Evolutionary conservation across 441 rosid genomes (phyloP), one percentile per base, ranked within the genome.

Genomic region (Populus hybrid): DNA sequence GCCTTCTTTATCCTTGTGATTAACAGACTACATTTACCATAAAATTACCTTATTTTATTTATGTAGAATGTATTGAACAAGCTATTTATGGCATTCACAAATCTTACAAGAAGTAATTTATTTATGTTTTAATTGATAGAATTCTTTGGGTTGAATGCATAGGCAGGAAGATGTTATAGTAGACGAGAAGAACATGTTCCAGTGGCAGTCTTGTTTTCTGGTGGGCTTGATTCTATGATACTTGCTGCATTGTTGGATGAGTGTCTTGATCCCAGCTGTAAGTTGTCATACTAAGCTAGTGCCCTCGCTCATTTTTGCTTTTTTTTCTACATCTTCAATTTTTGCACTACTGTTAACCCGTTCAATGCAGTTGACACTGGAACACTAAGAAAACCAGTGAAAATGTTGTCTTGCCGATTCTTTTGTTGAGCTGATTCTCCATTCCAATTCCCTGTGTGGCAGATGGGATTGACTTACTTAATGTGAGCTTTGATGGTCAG

Each of bases 221-320:
- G 99, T 67, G 99, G 99, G 78, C 80, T 93, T 75, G 99, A 95
- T 85, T 95, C 98, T 36, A 95, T 91, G 98, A 91, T 95, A 81
- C 90, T 95, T 68, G 94, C 98, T 63, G 97, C 95, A 46, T 79
- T 95, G 26, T 85, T 93, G 84, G 85, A 95, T 81, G 89, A 93
- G 67, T 92, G 92, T 82, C 81, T 95, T 42, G 92, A 92, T 87
- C 86, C 90, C 71, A 83, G 72, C 70, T 91, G 97, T 92, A 87
- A 89, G 84, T 59, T 12, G 71, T 79, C 69, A 63, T 30, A 16
- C 68, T 42, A 14, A 67, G 30, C 57, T 78, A 4, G n/a, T 7
- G 64, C 46, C 64, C 20, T 20, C 61, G 28, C 32, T 67, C 67
- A 18, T 65, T 16, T 70, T 23, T 59, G 72, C 2, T 34, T 72